Conservation (phyloP, 805 yeast genomes). For the Hanseniaspora valbyensis region DNA sequence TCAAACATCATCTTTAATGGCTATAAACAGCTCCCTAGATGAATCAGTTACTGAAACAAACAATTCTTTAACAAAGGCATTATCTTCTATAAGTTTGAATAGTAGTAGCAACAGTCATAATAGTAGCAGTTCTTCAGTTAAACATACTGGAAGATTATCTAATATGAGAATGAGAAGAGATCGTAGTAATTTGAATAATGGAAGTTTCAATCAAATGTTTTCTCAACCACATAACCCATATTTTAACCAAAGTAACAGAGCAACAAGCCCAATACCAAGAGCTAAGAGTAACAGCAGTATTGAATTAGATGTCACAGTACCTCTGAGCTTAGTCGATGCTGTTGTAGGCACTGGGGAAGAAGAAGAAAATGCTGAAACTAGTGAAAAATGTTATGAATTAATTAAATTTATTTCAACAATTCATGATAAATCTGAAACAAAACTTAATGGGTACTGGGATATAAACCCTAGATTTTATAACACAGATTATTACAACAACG, state of each 20-base stretch:
- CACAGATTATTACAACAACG: conserved; percentile 5
- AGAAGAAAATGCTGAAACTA: conserved; percentile 14
- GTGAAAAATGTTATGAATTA: conserved; percentile 13
- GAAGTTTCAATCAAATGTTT: background rate
- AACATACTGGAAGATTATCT: background rate
- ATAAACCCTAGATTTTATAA: conserved; percentile 12
- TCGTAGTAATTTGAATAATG: conserved; percentile 1
- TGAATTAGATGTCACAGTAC: background rate
- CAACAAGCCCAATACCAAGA: conserved; percentile 8
- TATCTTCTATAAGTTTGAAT: conserved; percentile 4
- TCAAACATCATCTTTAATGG: conserved; percentile 1
- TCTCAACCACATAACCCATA: conserved; percentile 8
- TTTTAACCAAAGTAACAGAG: background rate
- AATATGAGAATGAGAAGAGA: conserved; percentile 13
- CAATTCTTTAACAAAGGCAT: conserved; percentile 8
- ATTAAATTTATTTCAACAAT: conserved; percentile 12
- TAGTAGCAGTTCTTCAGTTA: background rate
- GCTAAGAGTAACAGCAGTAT: conserved; percentile 10
- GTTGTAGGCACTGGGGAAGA: background rate
- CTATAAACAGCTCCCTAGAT: background rate
- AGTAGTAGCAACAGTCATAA: background rate
- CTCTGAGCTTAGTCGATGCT: background rate
- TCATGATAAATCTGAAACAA: conserved; percentile 10
- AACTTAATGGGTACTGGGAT: conserved; percentile 6
- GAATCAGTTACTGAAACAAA: background rate